Percentiles rank a stretch among this genome's conserved stretches.
phyloP scores from a whole-genome alignment of 805 yeast species.

The Aciculoconidium aculeatum region DNA sequence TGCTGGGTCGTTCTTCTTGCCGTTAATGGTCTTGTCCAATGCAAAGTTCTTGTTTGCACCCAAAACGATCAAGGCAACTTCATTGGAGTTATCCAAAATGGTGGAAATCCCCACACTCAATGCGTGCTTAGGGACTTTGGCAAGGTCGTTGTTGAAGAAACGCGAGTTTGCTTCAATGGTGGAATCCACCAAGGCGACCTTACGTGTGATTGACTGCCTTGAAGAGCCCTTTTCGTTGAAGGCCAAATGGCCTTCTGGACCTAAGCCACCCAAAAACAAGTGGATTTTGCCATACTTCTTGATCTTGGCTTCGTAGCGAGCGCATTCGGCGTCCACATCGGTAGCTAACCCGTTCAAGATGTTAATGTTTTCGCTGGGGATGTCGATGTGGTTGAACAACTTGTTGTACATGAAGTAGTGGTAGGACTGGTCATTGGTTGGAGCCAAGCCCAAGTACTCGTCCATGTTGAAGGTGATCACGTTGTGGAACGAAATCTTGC shows the following conservation, averaged over 20 bases:
- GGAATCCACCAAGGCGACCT: constrained; percentile 40
- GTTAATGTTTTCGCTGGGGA: constrained; percentile 45
- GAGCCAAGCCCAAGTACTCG: constrained; percentile 47
- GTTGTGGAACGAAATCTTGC: constrained; percentile 40
- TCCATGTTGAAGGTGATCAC: constrained; percentile 62
- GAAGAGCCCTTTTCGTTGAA: constrained; percentile 53
- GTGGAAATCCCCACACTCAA: constrained; percentile 55
- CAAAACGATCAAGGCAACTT: constrained; percentile 46
- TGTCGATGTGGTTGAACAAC: constrained; percentile 51
- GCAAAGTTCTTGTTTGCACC: constrained; percentile 44
- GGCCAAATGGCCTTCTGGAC: constrained; percentile 58
- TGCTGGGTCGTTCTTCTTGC: constrained; percentile 28
- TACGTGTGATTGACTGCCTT: constrained; percentile 41
- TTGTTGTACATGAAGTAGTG: constrained; percentile 54
- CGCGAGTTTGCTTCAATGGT: constrained; percentile 51
- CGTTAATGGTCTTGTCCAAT: constrained; percentile 39
- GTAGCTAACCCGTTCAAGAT: constrained; percentile 48
- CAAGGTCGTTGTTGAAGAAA: constrained; percentile 41
- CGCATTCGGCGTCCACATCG: constrained; percentile 43
- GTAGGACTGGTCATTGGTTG: constrained; percentile 46
- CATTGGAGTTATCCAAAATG: constrained; percentile 49
- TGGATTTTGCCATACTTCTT: constrained; percentile 44
- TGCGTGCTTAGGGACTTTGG: constrained; percentile 47
- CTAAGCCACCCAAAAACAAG: constrained; percentile 53
- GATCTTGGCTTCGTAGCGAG: constrained; percentile 43